Conservation (phyloP, 495 filamentous ascomycete species). For the Hypomontagnella submonticulosa region DNA sequence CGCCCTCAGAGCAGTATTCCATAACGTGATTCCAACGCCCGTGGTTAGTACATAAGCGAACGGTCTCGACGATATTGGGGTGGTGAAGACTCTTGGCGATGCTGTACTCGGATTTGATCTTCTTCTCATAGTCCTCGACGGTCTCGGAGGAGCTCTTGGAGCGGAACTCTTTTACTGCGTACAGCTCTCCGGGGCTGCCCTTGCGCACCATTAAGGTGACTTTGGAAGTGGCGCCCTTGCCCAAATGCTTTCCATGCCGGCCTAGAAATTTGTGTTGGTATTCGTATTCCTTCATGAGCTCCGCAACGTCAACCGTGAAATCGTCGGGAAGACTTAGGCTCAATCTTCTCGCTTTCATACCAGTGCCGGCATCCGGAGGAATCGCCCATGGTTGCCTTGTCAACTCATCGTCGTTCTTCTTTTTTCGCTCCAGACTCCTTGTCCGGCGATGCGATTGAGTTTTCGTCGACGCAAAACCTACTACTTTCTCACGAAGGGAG, state of each 20-base stretch:
- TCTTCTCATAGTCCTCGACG: conserved; percentile 74
- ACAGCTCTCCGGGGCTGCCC: conserved; percentile 64
- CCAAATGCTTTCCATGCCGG: conserved; percentile 70
- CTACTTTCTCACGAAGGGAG: conserved; percentile 53
- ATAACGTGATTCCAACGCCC: conserved; percentile 83
- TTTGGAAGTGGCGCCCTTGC: conserved; percentile 77
- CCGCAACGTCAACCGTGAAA: conserved; percentile 70
- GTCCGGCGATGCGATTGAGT: conserved; percentile 40
- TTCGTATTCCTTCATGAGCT: conserved; percentile 68
- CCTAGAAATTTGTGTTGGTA: conserved; percentile 68
- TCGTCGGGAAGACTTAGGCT: conserved; percentile 72
- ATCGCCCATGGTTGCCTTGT: conserved; percentile 61
- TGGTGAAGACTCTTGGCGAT: conserved; percentile 80
- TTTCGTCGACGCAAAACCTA: conserved; percentile 45
- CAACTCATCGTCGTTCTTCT: conserved; percentile 41
- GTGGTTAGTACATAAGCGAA: conserved; percentile 73
- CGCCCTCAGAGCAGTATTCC: conserved; percentile 82
- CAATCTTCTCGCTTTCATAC: conserved; percentile 72
- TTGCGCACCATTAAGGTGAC: conserved; percentile 75
- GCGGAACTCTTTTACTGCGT: conserved; percentile 84
- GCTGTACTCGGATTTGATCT: conserved; percentile 83
- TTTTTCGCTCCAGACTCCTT: conserved; percentile 46
- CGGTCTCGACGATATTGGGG: conserved; percentile 80
- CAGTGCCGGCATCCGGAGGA: conserved; percentile 68
- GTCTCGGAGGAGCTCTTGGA: conserved; percentile 69